A percentile compares a stretch with the other conserved stretches of the same genome.
Evolutionary conservation across 2,329 filamentous ascomycete genomes (phyloP).

Genomic region (Kalaharituber pfeilii): DNA sequence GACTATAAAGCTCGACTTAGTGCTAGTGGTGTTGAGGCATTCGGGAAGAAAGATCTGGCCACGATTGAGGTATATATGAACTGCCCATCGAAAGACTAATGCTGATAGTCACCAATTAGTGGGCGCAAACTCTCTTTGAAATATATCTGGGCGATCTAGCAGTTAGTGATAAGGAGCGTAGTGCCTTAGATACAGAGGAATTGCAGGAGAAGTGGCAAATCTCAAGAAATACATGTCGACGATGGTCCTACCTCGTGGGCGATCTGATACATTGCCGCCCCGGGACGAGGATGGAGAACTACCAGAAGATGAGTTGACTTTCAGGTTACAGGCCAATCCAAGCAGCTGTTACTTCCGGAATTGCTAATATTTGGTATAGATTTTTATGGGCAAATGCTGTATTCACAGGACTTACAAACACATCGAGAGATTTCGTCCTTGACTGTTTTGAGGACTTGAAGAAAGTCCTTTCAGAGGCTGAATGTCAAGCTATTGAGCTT

Average conservation of each 20-base stretch:
- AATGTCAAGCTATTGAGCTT: constrained; percentile 40
- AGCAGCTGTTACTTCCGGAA: background rate
- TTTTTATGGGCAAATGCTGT: constrained; percentile 51
- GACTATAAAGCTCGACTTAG: constrained; percentile 10
- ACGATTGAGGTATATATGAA: constrained; percentile 1
- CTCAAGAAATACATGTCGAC: constrained; percentile 14
- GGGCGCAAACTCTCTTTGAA: constrained; percentile 44
- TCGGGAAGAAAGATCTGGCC: constrained; percentile 13
- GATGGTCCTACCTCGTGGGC: constrained; percentile 20
- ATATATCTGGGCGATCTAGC: constrained; percentile 39
- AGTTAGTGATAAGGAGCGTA: constrained; percentile 17
- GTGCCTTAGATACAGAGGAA: constrained; percentile 13
- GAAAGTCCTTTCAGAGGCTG: constrained; percentile 20
- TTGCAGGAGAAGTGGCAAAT: constrained; percentile 8
- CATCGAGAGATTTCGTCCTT: constrained; percentile 20
- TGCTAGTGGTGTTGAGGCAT: constrained; percentile 1
- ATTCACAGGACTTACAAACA: constrained; percentile 6
- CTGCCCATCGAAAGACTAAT: background rate
- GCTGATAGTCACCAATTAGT: constrained; percentile 23
- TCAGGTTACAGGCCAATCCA: constrained; percentile 10
- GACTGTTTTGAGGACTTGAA: constrained; percentile 36
- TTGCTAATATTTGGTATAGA: constrained; percentile 22
- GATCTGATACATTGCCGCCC: constrained; percentile 20
- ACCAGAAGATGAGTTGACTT: constrained; percentile 17
- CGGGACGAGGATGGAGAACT: constrained; percentile 18